A percentile compares a stretch with the other conserved stretches of the same genome.
Conservation (phyloP, 768 basidiomycete genomes). For the Clathrus columnatus region DNA sequence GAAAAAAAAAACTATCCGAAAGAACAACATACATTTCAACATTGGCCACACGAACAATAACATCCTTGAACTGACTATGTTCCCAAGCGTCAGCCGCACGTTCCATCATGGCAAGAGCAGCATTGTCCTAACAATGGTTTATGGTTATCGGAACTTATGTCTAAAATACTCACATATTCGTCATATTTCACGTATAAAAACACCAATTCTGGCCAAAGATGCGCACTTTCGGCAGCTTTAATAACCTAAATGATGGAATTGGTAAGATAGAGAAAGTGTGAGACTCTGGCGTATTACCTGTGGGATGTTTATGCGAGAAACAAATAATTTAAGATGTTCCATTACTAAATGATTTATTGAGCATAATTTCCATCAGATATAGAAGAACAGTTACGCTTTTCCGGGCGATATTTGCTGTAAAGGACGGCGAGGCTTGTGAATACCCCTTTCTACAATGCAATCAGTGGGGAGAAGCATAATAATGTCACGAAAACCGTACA, state of each 20-base stretch:
- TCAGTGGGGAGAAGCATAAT: slow-evolving; percentile 11
- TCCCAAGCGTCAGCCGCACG: slow-evolving; percentile 98
- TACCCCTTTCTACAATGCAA: slow-evolving; percentile 69
- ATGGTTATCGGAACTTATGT: not conserved
- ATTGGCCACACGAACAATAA: slow-evolving; percentile 92
- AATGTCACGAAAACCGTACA: slow-evolving; percentile 32
- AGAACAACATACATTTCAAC: slow-evolving; percentile 72
- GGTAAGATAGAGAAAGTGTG: not conserved
- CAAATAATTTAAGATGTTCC: slow-evolving; percentile 97
- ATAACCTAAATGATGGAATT: slow-evolving; percentile 54
- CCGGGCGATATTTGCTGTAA: slow-evolving; percentile 91
- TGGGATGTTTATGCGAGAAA: slow-evolving; percentile 94
- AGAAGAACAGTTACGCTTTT: slow-evolving; percentile 56
- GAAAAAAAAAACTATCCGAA: not conserved
- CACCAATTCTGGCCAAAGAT: slow-evolving; percentile 97
- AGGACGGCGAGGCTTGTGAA: slow-evolving; percentile 91
- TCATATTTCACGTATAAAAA: slow-evolving; percentile 99
- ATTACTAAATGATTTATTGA: slow-evolving; percentile 51
- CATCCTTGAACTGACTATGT: slow-evolving; percentile 99
- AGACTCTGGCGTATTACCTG: slow-evolving; percentile 41
- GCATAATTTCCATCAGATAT: slow-evolving; percentile 1
- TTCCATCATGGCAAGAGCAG: slow-evolving; percentile 97
- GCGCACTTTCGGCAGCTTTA: slow-evolving; percentile 90
- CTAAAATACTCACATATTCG: slow-evolving; percentile 56
- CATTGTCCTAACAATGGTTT: slow-evolving; percentile 65